A percentile compares a stretch with the other conserved stretches of the same genome.
These are phyloP conservation scores for Fusarium staphyleae DNA, from an alignment of 2,329 filamentous ascomycete genomes.

Conservation along the genomic window DNA sequence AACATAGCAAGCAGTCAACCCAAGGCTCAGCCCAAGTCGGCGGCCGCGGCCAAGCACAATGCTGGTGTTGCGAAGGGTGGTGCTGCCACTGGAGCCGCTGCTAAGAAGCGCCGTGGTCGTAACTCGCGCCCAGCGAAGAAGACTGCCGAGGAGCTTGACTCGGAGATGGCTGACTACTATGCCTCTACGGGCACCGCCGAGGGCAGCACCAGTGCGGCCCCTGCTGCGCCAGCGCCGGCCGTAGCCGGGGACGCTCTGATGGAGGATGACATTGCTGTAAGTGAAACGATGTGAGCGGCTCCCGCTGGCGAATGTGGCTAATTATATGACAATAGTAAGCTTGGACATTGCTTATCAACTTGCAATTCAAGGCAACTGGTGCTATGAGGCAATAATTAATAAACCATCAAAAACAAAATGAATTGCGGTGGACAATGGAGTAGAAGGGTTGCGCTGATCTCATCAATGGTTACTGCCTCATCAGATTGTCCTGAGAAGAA, in stretches of 20 bases:
- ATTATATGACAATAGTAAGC: constrained; percentile 24
- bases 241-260: constrained; percentile 66
- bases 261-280: constrained; percentile 68
- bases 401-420: constrained; percentile 35
- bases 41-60: constrained; percentile 74
- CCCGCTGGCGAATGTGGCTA: constrained; percentile 6
- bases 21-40: constrained; percentile 75
- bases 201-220: constrained; percentile 55
- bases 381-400: constrained; percentile 23
- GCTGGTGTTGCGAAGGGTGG: constrained; percentile 53
- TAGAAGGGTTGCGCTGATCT: constrained; percentile 20
- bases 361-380: background rate
- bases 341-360: background rate
- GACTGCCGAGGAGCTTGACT: constrained; percentile 94
- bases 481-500: constrained; percentile 34
- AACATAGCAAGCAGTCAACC: constrained; percentile 40
- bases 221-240: constrained; percentile 55
- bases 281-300: constrained; percentile 12
- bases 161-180: constrained; percentile 98
- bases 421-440: constrained; percentile 14
- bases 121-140: constrained; percentile 77
- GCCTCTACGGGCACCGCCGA: constrained; percentile 56
- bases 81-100: constrained; percentile 53
- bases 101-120: constrained; percentile 60
- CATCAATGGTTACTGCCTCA: constrained; percentile 23